Evolutionary conservation across 108 stramenopile genomes (phyloP).

Genomic region (Heterococcus sp.): DNA sequence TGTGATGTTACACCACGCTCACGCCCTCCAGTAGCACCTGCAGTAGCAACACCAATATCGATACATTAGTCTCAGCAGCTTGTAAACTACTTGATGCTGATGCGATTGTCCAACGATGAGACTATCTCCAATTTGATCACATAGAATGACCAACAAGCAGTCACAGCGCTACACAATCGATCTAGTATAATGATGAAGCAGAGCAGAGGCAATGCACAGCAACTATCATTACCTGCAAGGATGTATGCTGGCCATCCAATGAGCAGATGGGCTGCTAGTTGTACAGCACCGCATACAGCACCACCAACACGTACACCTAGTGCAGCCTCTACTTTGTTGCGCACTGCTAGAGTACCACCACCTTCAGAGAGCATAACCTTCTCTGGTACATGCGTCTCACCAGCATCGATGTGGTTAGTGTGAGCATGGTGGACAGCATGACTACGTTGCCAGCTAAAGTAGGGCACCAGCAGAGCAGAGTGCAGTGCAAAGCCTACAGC

Average conservation of each 20-base stretch:
- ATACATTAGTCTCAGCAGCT: no score
- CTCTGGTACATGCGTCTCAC: constrained; percentile 69
- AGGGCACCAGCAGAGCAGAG: constrained; percentile 88
- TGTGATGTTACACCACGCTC: constrained; percentile 51
- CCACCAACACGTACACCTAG: constrained; percentile 62
- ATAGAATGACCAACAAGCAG: no score
- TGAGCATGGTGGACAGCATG: constrained; percentile 96
- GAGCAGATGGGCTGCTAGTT: constrained; percentile 64
- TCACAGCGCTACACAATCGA: no score
- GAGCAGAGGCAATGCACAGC: no score
- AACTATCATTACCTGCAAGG: no score
- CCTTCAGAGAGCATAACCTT: not conserved
- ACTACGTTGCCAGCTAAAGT: constrained; percentile 85
- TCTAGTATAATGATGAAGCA: no score
- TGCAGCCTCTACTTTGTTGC: not conserved
- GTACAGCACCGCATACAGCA: constrained; percentile 66
- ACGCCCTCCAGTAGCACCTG: constrained; percentile 45
- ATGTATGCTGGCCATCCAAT: constrained; percentile 10
- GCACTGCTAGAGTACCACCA: constrained; percentile 7
- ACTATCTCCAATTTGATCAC: no score
- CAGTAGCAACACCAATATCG: no score
- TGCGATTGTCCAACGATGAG: no score
- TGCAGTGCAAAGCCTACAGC: constrained; percentile 86
- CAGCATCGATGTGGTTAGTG: constrained; percentile 87
- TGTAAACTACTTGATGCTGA: no score